Conservation (phyloP, 2,329 filamentous ascomycete species). For the Clonostachys rosea region DNA sequence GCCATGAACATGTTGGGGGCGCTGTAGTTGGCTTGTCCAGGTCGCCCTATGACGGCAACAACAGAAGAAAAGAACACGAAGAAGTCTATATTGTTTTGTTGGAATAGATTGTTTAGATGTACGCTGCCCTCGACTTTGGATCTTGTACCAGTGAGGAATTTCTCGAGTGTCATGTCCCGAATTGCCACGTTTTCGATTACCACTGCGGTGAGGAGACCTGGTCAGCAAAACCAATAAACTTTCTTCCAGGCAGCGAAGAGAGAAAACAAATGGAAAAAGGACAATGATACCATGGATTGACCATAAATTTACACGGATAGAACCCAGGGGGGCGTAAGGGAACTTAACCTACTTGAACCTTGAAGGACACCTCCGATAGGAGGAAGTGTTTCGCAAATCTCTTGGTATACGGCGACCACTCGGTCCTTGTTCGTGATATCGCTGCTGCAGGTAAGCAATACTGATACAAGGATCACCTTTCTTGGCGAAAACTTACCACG, state of each 20-base stretch:
- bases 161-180: constrained; percentile 13
- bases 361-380: constrained; percentile 30
- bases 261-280: too few relatives aligned
- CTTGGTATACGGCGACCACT: too few relatives aligned
- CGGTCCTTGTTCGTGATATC: too few relatives aligned
- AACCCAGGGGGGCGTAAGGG: too few relatives aligned
- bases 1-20: constrained; percentile 30
- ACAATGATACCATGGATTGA: too few relatives aligned
- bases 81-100: constrained; percentile 21
- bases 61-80: constrained; percentile 35
- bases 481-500: too few relatives aligned
- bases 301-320: too few relatives aligned
- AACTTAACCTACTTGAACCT: constrained; percentile 1
- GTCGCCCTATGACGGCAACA: constrained; percentile 21
- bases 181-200: constrained; percentile 17
- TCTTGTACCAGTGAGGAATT: constrained; percentile 12
- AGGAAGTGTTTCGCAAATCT: constrained; percentile 9
- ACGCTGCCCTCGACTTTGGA: constrained; percentile 29
- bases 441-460: too few relatives aligned
- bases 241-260: too few relatives aligned
- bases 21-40: constrained; percentile 28
- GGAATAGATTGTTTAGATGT: constrained; percentile 26
- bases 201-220: constrained; percentile 17
- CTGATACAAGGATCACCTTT: too few relatives aligned
- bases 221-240: too few relatives aligned